Evolutionary conservation across 2,329 filamentous ascomycete species (phyloP).

Genomic region (Amauroascus verrucosus): DNA sequence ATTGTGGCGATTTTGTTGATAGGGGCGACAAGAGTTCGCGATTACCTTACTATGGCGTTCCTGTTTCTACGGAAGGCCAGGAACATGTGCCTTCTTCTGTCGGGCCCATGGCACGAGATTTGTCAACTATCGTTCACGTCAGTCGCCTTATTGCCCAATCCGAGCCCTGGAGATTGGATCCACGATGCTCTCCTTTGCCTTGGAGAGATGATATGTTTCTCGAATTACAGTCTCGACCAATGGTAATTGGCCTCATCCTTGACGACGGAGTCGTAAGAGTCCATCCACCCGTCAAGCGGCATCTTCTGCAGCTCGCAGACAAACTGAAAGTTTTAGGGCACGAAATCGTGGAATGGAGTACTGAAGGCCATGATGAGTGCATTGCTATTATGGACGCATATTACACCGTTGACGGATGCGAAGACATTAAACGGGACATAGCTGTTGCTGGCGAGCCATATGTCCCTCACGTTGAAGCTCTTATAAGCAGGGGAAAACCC

Average conservation of each 20-base stretch:
- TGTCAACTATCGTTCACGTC: conserved; percentile 38
- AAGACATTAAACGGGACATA: conserved; percentile 51
- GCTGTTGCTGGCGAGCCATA: conserved; percentile 48
- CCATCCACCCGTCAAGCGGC: conserved; percentile 50
- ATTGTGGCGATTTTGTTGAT: background rate
- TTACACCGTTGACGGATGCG: conserved; percentile 53
- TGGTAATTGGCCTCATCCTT: conserved; percentile 52
- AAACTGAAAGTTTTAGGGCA: conserved; percentile 51
- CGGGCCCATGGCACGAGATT: conserved; percentile 48
- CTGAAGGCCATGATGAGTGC: conserved; percentile 44
- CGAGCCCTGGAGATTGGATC: conserved; percentile 46
- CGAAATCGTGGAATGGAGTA: conserved; percentile 45
- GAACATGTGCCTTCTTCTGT: conserved; percentile 52
- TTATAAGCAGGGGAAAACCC: conserved; percentile 44
- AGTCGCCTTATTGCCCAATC: conserved; percentile 41
- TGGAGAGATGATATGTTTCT: conserved; percentile 43
- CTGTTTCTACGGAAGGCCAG: conserved; percentile 55
- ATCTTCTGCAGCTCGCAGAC: conserved; percentile 44
- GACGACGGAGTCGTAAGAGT: conserved; percentile 51
- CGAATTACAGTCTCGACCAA: conserved; percentile 36
- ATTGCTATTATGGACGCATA: conserved; percentile 51
- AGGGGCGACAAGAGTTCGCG: conserved; percentile 22
- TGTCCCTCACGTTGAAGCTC: conserved; percentile 48
- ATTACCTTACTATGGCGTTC: conserved; percentile 47
- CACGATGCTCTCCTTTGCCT: conserved; percentile 43